phyloP scores from a whole-genome alignment of 2,329 filamentous ascomycete genomes.

The Clonostachys solani region DNA sequence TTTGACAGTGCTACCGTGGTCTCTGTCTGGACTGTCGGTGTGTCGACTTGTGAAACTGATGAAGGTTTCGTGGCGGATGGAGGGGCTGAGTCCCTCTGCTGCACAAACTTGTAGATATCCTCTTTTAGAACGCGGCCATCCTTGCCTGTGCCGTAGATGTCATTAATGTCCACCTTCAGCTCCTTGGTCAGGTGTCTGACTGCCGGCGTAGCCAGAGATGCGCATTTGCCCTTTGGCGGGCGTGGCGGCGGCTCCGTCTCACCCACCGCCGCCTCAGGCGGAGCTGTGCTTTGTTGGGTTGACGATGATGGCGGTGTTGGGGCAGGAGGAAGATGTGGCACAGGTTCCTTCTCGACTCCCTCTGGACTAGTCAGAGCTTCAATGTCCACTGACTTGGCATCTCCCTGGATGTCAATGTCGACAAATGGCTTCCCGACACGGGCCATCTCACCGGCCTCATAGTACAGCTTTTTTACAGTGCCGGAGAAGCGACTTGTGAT shows the following conservation, averaged over 20 bases:
- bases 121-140: conserved; percentile 91
- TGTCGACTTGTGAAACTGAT: conserved; percentile 7
- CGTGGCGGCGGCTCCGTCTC: conserved; percentile 4
- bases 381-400: conserved; percentile 44
- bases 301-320: conserved; percentile 1
- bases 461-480: conserved; percentile 93
- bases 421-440: conserved; percentile 92
- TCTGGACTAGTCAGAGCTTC: conserved; percentile 27
- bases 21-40: conserved; percentile 53
- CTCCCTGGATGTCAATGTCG: conserved; percentile 88
- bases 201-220: conserved; percentile 82
- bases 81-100: conserved; percentile 39
- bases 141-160: conserved; percentile 80
- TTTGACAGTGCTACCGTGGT: conserved; percentile 66
- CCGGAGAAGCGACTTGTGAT: conserved; percentile 96
- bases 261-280: neutral
- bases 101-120: conserved; percentile 73
- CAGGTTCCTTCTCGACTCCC: conserved; percentile 17
- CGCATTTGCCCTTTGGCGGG: conserved; percentile 55
- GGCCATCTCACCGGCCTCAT: conserved; percentile 93
- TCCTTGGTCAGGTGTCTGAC: conserved; percentile 86
- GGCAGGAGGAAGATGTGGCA: conserved; percentile 12
- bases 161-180: conserved; percentile 69
- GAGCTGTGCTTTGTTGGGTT: neutral
- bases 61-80: conserved; percentile 11